Base-by-base conservation (phyloP, 2,329 filamentous ascomycete genomes). In the Phoma sp. region DNA sequence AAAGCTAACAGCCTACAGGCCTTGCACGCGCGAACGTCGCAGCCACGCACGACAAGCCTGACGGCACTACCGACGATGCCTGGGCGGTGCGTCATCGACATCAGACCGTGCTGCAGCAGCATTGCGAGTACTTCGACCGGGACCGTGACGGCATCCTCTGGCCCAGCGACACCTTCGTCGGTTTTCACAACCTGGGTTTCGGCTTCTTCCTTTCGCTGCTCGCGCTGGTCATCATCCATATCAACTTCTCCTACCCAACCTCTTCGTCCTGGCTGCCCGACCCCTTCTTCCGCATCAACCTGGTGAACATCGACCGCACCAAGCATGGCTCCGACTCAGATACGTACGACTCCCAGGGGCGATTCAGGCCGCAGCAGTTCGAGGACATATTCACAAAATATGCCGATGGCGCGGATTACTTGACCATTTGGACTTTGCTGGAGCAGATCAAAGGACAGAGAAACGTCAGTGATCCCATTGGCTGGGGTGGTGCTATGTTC, bases 141-240 rank as follows among this genome's bases (percentile, higher is more conserved):
- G 81, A 84, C 62, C 60, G 67, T 25, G 82, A 84, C 62, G 79
- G 79, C 30, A 68, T 84, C n/a, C 79, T 84, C 55, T 83, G 77
- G 77, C 81, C 82, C 0, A 61, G 57, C 2, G 82, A 84, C 64
- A 84, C 81, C 2, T 84, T 76, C 66, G 43, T 54, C 14, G 79
- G 80, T 9, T 81, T 80, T 62, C 71, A 76, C 39, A 67, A 68
- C 4, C 73, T 80, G 13, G 80, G 81, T 23, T 83, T 79, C 67
- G 71, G 70, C 18, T 50, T 78, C 18, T 9, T 78, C 14, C 71
- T 83, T 37, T 78, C 75, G 1, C 22, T 79, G 4, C 23, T 82
- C 22, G 74, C 78, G 2, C 68, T 78, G 6, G 55, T 80, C 50
- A 71, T 84, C 58, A 83, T 84, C 65, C 76, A 83, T 64, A 55